phyloP scores from a whole-genome alignment of 805 yeast species.

The Saccharomyces eubayanus region DNA sequence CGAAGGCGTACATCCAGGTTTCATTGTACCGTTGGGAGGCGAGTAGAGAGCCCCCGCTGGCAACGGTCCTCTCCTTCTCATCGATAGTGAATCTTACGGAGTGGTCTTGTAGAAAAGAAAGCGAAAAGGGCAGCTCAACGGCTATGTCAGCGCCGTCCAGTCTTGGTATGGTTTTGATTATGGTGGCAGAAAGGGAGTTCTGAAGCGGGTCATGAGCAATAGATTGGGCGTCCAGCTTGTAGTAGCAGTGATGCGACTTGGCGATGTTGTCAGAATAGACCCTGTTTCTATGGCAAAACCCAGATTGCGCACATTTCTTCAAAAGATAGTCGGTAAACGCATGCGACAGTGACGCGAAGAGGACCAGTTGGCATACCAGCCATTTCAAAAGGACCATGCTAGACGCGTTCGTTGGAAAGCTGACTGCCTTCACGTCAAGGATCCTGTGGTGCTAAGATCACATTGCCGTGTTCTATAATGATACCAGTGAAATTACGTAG shows the following conservation, averaged over 20 bases:
- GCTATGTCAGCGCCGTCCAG: conserved; percentile 29
- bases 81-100: conserved; percentile 57
- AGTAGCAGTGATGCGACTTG: conserved; percentile 31
- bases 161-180: conserved; percentile 38
- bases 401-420: background rate
- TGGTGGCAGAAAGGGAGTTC: conserved; percentile 37
- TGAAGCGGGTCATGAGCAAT: conserved; percentile 23
- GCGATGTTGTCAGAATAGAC: conserved; percentile 45
- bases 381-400: background rate
- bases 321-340: conserved; percentile 61
- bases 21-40: conserved; percentile 50
- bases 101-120: conserved; percentile 45
- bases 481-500: background rate
- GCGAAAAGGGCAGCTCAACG: conserved; percentile 45
- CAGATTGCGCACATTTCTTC: conserved; percentile 70
- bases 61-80: conserved; percentile 38
- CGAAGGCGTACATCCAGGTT: conserved; percentile 53
- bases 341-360: background rate
- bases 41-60: conserved; percentile 18
- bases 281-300: conserved; percentile 77
- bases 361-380: background rate
- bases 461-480: background rate
- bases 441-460: background rate
- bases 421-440: no score
- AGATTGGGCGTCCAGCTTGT: conserved; percentile 34